phyloP scores from a whole-genome alignment of 164 flowering plant genomes.

The Aristolochia fimbriata region DNA sequence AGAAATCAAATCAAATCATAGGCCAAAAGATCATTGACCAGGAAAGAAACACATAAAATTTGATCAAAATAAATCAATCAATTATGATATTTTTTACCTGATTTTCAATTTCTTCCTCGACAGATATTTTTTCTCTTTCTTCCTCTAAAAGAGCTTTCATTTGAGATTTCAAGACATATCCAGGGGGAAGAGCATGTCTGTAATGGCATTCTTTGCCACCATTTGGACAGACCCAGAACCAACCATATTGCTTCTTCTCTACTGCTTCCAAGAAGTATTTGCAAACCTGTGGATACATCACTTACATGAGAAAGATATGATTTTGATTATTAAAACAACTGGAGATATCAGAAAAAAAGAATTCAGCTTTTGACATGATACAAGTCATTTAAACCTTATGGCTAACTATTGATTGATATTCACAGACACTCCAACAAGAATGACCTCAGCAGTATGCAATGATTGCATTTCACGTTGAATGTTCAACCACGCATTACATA shows the following conservation, averaged over 20 bases:
- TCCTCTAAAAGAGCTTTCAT: conserved; percentile 96
- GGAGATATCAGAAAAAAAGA: not conserved
- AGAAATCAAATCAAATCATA: not conserved
- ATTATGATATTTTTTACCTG: conserved; percentile 35
- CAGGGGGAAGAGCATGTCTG: conserved; percentile 97
- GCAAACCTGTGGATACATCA: conserved; percentile 52
- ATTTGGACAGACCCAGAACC: conserved; percentile 98
- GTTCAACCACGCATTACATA: too few species aligned
- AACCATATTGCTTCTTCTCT: conserved; percentile 97
- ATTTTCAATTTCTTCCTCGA: conserved; percentile 95
- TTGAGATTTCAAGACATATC: conserved; percentile 89
- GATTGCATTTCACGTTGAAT: too few species aligned
- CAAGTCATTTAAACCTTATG: too few species aligned
- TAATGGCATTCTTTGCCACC: conserved; percentile 84
- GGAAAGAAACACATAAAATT: conserved; percentile 2
- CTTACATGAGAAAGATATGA: too few species aligned
- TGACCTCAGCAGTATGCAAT: too few species aligned
- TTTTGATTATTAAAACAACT: too few species aligned
- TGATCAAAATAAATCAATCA: not conserved
- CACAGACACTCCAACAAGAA: too few species aligned
- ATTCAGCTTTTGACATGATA: too few species aligned
- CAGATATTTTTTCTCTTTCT: conserved; percentile 58
- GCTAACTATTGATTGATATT: too few species aligned
- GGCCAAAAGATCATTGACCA: not conserved
- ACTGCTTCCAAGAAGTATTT: conserved; percentile 94